These are phyloP conservation scores for Fusarium albidum DNA, from an alignment of 2,329 filamentous ascomycete genomes.

Conservation along the genomic window DNA sequence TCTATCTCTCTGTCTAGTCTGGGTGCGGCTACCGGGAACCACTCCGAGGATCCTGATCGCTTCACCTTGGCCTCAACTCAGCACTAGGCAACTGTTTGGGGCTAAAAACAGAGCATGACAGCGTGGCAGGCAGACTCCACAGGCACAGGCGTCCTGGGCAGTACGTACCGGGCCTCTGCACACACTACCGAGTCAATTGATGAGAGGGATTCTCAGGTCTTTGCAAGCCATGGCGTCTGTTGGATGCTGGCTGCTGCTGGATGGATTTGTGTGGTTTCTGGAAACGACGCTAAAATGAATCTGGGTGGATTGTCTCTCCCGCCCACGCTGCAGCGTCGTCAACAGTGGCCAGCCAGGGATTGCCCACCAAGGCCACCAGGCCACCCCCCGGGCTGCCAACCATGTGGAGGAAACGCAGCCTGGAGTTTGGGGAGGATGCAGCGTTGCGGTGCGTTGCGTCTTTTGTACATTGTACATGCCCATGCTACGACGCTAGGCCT, in stretches of 20 bases:
- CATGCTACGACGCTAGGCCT: constrained; percentile 17
- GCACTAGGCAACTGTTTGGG: constrained; percentile 1
- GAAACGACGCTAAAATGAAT: constrained; percentile 6
- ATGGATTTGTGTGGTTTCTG: constrained; percentile 8
- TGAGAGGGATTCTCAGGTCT: not conserved
- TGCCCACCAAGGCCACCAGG: no score
- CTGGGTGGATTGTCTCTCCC: no score
- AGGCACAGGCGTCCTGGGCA: not conserved
- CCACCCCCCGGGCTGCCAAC: constrained; percentile 24
- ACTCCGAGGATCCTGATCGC: constrained; percentile 7
- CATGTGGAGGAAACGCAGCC: constrained; percentile 23
- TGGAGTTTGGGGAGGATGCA: constrained; percentile 8
- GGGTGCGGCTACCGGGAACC: constrained; percentile 4
- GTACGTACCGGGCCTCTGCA: constrained; percentile 8
- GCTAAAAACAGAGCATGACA: constrained; percentile 23
- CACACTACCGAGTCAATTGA: constrained; percentile 14
- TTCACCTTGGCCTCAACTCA: constrained; percentile 6
- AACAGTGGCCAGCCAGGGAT: constrained; percentile 1
- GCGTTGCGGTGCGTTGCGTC: no score
- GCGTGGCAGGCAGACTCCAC: constrained; percentile 13
- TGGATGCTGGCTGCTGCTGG: not conserved
- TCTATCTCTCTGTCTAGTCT: no score
- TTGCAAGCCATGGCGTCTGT: not conserved
- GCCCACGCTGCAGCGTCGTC: constrained; percentile 1
- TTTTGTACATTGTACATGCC: not conserved